Base-by-base conservation (phyloP, 768 basidiomycete species). In the Mrakia blollopis region DNA sequence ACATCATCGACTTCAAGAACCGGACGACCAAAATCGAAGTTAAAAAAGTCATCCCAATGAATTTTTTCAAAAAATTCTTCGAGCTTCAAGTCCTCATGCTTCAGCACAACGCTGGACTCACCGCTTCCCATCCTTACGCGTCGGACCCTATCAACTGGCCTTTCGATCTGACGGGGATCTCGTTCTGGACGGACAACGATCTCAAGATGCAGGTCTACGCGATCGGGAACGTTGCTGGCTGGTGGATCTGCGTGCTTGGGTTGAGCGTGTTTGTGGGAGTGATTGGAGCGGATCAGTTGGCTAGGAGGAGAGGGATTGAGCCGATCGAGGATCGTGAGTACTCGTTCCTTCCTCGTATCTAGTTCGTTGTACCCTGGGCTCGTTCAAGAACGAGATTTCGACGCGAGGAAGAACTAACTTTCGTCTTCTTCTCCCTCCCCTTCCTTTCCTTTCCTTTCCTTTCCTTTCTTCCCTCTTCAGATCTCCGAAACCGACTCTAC, bases 141-240 rank as follows among this genome's bases (percentile, higher is more conserved):
- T 92, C 92, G 77, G 87, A 87, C n/a, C 94, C 97, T 8, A 90
- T 98, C 84, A 94, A 96, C 83, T 99, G 97, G 97, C 97, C 97
- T 9, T 98, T 98, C 89, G 88, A 94, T 54, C 85, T 98, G 39
- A 93, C 87, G 79, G 97, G 97, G 69, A 98, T 99, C 85, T 95
- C 93, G 82, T 98, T 98, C 87, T 99, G 97, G 97, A 99, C 97
- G 7, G 83, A 85, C 41, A 87, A 92, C 80, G 90, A 87, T 75
- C 90, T 91, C 9, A 86, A 87, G 16, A 90, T 92, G 82, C 97
- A 99, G 84, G 94, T 99, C 72, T 99, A 99, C 85, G 87, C 98
- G 77, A 92, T 95, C 80, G 97, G 97, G 35, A 99, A 99, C 83
- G 83, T 97, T 69, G 83, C 93, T 79, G 92, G 93, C 18, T 98